A percentile compares a stretch with the other conserved stretches of the same genome.
These are phyloP conservation scores for Thielaviopsis euricoi DNA, from an alignment of 2,329 filamentous ascomycete genomes.

Conservation along the genomic window DNA sequence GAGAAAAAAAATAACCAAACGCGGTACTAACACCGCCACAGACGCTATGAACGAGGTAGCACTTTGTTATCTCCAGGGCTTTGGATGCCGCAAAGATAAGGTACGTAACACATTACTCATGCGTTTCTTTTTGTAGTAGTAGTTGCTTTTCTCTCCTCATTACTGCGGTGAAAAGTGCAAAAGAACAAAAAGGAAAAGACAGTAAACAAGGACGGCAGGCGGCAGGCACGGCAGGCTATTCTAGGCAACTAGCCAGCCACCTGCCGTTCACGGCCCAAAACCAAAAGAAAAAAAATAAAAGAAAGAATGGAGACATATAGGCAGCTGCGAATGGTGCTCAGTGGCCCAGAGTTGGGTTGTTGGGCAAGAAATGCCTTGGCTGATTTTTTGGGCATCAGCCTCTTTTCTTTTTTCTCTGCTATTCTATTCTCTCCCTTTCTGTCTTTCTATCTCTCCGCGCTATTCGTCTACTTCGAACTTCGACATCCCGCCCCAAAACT, in stretches of 20 bases:
- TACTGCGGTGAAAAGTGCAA: too few species aligned
- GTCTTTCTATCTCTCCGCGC: neutral
- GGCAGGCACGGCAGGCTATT: too few species aligned
- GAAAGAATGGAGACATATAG: neutral
- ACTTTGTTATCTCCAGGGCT: conserved; percentile 95
- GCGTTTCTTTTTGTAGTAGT: neutral
- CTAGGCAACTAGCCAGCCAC: too few species aligned
- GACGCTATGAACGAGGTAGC: conserved; percentile 96
- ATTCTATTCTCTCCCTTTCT: neutral
- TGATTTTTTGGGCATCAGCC: neutral
- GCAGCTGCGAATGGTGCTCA: neutral
- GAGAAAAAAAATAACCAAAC: neutral
- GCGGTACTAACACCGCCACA: conserved; percentile 16
- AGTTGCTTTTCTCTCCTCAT: neutral
- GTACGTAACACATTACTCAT: conserved; percentile 41
- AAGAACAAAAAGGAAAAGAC: too few species aligned
- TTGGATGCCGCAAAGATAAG: conserved; percentile 96
- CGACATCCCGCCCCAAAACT: too few species aligned
- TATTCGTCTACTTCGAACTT: too few species aligned
- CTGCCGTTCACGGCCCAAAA: too few species aligned
- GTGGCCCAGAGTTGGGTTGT: neutral
- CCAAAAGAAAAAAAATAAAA: too few species aligned
- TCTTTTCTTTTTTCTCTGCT: neutral
- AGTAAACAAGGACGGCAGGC: too few species aligned
- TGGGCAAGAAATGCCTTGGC: neutral